These are phyloP conservation scores for Boletus eberwhitei DNA, from an alignment of 768 basidiomycete species.

Conservation along the genomic window DNA sequence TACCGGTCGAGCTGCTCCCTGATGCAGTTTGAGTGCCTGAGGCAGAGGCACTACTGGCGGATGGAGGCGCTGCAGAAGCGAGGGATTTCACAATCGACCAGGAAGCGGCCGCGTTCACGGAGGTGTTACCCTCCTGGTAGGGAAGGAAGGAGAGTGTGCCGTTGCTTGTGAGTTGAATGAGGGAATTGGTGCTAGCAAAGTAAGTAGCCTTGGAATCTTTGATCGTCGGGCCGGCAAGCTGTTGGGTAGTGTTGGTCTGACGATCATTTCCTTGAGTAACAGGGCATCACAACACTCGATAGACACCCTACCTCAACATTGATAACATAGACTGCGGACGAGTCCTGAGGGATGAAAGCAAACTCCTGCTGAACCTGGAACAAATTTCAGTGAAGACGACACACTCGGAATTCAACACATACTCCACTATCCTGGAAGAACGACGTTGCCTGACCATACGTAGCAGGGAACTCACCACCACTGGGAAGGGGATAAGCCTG, in stretches of 20 bases:
- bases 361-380: slow-evolving; percentile 66
- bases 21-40: slow-evolving; percentile 18
- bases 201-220: slow-evolving; percentile 62
- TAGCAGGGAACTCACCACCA: slow-evolving; percentile 59
- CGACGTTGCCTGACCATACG: slow-evolving; percentile 65
- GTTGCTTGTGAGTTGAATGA: slow-evolving; percentile 65
- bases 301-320: slow-evolving; percentile 53
- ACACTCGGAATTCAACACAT: slow-evolving; percentile 17
- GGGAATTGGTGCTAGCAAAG: slow-evolving; percentile 55
- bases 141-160: slow-evolving; percentile 62
- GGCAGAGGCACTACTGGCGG: slow-evolving; percentile 19
- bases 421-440: slow-evolving; percentile 60
- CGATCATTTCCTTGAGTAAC: slow-evolving; percentile 4
- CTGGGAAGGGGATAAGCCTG: slow-evolving; percentile 51
- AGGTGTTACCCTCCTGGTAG: slow-evolving; percentile 45
- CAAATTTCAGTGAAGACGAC: background rate
- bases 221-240: slow-evolving; percentile 53
- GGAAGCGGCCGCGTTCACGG: slow-evolving; percentile 41
- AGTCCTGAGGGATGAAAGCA: slow-evolving; percentile 75
- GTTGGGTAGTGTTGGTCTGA: slow-evolving; percentile 62
- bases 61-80: slow-evolving; percentile 40
- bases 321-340: slow-evolving; percentile 67
- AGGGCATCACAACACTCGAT: background rate
- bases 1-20: slow-evolving; percentile 13
- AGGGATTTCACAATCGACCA: slow-evolving; percentile 50